Evolutionary conservation across 768 basidiomycete genomes (phyloP).

Genomic region (Xerocomellus intermedius): DNA sequence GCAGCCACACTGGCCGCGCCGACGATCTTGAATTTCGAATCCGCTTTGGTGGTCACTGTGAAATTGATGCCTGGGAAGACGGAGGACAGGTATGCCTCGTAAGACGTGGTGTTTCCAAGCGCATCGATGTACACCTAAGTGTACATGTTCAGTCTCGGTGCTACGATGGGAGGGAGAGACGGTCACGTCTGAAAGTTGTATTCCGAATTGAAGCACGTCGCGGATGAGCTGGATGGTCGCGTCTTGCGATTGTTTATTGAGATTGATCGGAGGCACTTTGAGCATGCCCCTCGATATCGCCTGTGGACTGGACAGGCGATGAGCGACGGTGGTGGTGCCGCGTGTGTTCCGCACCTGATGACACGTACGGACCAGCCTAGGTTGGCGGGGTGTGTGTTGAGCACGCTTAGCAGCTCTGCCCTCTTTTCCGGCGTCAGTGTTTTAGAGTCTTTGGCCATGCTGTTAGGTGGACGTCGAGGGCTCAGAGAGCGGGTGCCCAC

Average conservation of each 20-base stretch:
- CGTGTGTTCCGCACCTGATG: conserved; percentile 45
- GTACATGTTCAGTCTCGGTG: neutral
- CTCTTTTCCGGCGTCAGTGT: conserved; percentile 74
- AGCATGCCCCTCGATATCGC: conserved; percentile 93
- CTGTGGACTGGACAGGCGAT: conserved; percentile 60
- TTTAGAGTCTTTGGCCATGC: conserved; percentile 78
- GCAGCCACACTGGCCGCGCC: conserved; percentile 97
- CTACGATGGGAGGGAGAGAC: neutral
- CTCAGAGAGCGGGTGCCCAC: conserved; percentile 39
- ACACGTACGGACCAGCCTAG: conserved; percentile 84
- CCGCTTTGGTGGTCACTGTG: conserved; percentile 90
- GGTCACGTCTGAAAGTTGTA: conserved; percentile 73
- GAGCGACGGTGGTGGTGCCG: neutral
- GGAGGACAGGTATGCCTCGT: conserved; percentile 77
- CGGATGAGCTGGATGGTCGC: conserved; percentile 88
- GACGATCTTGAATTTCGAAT: conserved; percentile 95
- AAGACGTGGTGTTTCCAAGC: conserved; percentile 81
- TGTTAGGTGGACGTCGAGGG: neutral
- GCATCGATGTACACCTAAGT: conserved; percentile 92
- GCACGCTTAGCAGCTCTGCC: conserved; percentile 57
- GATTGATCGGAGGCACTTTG: conserved; percentile 73
- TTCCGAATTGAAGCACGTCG: conserved; percentile 76
- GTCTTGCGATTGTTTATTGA: conserved; percentile 86
- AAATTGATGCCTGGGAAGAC: conserved; percentile 84
- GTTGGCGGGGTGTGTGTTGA: conserved; percentile 68